Percentiles rank a stretch among this genome's conserved stretches.
These are phyloP conservation scores for Lactifluus hygrophoroides DNA, from an alignment of 768 basidiomycete species.

Conservation along the genomic window DNA sequence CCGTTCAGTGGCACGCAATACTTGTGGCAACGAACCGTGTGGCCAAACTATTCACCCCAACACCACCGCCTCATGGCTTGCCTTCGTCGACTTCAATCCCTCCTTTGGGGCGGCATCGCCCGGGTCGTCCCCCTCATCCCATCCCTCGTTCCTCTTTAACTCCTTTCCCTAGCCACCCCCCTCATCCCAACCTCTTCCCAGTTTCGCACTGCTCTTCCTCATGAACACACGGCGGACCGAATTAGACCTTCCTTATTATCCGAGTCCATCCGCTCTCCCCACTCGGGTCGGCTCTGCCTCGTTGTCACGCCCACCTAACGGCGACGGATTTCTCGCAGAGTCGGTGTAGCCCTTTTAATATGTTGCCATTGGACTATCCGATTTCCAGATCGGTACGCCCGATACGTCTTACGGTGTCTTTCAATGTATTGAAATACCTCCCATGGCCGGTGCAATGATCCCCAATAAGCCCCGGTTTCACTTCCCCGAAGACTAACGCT, in stretches of 20 bases:
- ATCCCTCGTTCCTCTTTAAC: constrained; percentile 56
- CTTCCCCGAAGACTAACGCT: constrained; percentile 74
- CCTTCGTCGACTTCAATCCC: constrained; percentile 60
- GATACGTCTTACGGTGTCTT: neutral
- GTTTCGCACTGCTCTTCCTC: constrained; percentile 73
- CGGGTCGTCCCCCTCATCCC: constrained; percentile 29
- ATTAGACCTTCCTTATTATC: constrained; percentile 44
- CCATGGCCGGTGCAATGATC: constrained; percentile 36
- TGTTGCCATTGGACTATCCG: constrained; percentile 70
- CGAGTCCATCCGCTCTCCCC: constrained; percentile 24
- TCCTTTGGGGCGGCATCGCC: constrained; percentile 42
- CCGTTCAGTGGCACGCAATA: constrained; percentile 85
- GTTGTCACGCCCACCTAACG: constrained; percentile 33
- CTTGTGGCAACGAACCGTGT: constrained; percentile 72
- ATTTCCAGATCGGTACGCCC: constrained; percentile 65
- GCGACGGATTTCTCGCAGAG: too few relatives aligned
- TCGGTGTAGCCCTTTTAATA: constrained; percentile 38
- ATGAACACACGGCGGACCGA: constrained; percentile 63
- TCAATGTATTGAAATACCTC: neutral
- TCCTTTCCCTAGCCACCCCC: constrained; percentile 69
- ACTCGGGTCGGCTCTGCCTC: constrained; percentile 23
- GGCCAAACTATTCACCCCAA: constrained; percentile 67
- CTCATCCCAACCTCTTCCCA: constrained; percentile 47
- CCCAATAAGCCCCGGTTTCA: constrained; percentile 84
- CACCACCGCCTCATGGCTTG: constrained; percentile 68